phyloP scores from a whole-genome alignment of 495 filamentous ascomycete genomes.

The Neohortaea acidophila region DNA sequence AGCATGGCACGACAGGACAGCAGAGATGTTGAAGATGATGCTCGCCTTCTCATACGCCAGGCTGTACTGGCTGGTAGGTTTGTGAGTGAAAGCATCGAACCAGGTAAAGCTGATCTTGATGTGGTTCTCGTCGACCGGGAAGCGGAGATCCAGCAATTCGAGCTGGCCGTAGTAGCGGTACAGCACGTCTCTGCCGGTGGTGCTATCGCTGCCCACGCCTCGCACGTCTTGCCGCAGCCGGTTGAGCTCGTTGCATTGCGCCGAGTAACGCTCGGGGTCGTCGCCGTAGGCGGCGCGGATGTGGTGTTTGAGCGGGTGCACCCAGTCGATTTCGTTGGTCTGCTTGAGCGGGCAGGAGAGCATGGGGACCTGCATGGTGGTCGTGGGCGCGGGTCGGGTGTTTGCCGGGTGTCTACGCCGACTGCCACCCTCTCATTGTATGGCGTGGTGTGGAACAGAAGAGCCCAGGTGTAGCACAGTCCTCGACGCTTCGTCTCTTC shows the following conservation, averaged over 20 bases:
- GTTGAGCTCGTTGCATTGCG: conserved; percentile 92
- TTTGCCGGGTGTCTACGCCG: too few species aligned
- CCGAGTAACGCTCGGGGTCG: conserved; percentile 83
- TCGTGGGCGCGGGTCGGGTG: too few species aligned
- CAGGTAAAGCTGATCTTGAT: conserved; percentile 98
- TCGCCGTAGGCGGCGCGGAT: conserved; percentile 89
- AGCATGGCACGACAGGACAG: conserved; percentile 89
- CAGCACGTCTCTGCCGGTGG: conserved; percentile 77
- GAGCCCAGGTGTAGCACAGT: too few species aligned
- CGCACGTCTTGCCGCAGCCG: conserved; percentile 97
- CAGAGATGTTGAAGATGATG: conserved; percentile 98
- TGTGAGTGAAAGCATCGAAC: conserved; percentile 98
- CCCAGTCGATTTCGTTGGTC: conserved; percentile 98
- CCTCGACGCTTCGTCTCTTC: too few species aligned
- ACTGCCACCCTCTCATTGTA: too few species aligned
- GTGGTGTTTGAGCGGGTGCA: conserved; percentile 80
- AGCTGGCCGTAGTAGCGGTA: conserved; percentile 98
- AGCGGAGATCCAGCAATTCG: conserved; percentile 83
- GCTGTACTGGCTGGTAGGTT: conserved; percentile 86
- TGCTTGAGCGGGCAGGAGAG: conserved; percentile 88
- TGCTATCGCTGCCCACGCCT: conserved; percentile 92
- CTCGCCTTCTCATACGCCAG: conserved; percentile 97
- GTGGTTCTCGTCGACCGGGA: conserved; percentile 95
- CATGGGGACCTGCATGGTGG: conserved; percentile 63
- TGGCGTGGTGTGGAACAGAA: too few species aligned